Percentiles rank a stretch among this genome's conserved stretches.
Evolutionary conservation across 2,329 filamentous ascomycete species (phyloP).

Genomic region (Paracoccidioides brasiliensis): DNA sequence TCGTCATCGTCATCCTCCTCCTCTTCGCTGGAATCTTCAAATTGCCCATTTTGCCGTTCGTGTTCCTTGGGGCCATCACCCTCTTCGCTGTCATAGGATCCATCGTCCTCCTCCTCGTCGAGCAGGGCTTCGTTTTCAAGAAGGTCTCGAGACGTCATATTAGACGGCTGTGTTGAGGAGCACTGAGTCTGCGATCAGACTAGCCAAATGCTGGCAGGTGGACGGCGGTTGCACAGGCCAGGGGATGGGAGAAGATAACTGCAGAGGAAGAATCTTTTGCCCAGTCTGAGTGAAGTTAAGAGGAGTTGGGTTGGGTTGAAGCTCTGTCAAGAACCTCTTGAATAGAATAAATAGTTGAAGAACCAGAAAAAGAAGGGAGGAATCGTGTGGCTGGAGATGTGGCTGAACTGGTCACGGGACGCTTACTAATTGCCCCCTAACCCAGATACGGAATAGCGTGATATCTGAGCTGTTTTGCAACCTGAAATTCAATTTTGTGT

Average conservation of each 20-base stretch:
- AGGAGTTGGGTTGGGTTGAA: too few relatives aligned
- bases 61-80: slow-evolving; percentile 36
- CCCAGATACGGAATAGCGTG: too few relatives aligned
- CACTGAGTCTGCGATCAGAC: neutral
- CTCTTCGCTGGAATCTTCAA: slow-evolving; percentile 82
- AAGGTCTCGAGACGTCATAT: slow-evolving; percentile 52
- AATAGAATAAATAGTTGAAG: too few relatives aligned
- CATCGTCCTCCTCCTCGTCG: slow-evolving; percentile 73
- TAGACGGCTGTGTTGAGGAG: neutral
- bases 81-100: slow-evolving; percentile 65
- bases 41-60: slow-evolving; percentile 31
- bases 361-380: too few relatives aligned
- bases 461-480: too few relatives aligned
- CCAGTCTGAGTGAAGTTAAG: too few relatives aligned
- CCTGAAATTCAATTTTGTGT: too few relatives aligned
- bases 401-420: too few relatives aligned
- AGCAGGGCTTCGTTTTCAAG: slow-evolving; percentile 77
- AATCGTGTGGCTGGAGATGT: too few relatives aligned
- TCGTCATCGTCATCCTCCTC: slow-evolving; percentile 88
- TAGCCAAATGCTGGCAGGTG: neutral
- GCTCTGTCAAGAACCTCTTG: too few relatives aligned
- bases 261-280: neutral
- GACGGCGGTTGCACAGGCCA: neutral
- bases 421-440: too few relatives aligned
- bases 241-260: neutral